Percentiles rank a stretch among this genome's conserved stretches.
phyloP scores from a whole-genome alignment of 768 basidiomycete species.

The Pulveroboletus ravenelii region DNA sequence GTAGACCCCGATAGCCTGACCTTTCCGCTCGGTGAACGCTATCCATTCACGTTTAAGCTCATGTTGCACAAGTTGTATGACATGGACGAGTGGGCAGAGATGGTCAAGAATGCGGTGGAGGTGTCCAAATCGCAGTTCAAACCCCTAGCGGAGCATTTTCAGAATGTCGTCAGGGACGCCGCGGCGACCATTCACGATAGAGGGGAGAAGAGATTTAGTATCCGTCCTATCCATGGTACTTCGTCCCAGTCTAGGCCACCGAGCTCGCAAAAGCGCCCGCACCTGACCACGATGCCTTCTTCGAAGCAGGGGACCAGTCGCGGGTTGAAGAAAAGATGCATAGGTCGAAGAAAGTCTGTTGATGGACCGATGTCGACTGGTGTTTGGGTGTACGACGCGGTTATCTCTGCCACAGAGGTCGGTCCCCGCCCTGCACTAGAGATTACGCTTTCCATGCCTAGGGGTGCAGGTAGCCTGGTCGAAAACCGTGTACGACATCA shows the following conservation, averaged over 20 bases:
- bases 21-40: slow-evolving; percentile 41
- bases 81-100: slow-evolving; percentile 53
- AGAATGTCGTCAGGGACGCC: slow-evolving; percentile 11
- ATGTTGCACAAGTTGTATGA: slow-evolving; percentile 66
- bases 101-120: slow-evolving; percentile 50
- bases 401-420: slow-evolving; percentile 40
- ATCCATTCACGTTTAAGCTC: slow-evolving; percentile 60
- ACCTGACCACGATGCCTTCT: slow-evolving; percentile 1
- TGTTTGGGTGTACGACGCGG: slow-evolving; percentile 50
- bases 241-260: slow-evolving; percentile 14
- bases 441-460: slow-evolving; percentile 15
- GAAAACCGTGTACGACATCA: slow-evolving; percentile 20
- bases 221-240: slow-evolving; percentile 26
- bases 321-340: slow-evolving; percentile 52
- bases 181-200: slow-evolving; percentile 12
- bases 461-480: background rate
- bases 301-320: slow-evolving; percentile 20
- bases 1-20: slow-evolving; percentile 30
- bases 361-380: slow-evolving; percentile 30
- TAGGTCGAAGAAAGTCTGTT: slow-evolving; percentile 47
- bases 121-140: slow-evolving; percentile 53
- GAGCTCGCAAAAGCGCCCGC: background rate
- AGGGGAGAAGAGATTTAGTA: slow-evolving; percentile 10
- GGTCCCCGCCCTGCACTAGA: slow-evolving; percentile 17
- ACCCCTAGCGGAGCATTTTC: slow-evolving; percentile 41